A percentile compares a stretch with the other conserved stretches of the same genome.
These are phyloP conservation scores for Penicillium sp. DNA, from an alignment of 2,329 filamentous ascomycete genomes.

Conservation along the genomic window DNA sequence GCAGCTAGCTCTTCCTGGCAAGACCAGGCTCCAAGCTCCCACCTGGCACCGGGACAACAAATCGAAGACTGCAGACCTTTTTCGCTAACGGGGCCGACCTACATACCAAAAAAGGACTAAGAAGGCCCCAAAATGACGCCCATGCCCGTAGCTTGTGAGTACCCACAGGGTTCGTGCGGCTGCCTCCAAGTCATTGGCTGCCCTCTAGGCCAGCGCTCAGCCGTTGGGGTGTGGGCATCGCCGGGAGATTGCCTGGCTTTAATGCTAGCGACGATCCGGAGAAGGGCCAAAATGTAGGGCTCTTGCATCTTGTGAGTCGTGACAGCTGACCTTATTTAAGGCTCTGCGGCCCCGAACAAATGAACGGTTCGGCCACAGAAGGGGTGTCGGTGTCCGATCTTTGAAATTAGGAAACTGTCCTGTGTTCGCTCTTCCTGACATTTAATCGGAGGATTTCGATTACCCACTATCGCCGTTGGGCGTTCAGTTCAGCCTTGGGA, in stretches of 20 bases:
- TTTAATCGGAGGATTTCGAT: background rate
- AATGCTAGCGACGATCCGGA: conserved; percentile 21
- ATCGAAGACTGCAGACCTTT: conserved; percentile 1
- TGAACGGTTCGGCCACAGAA: background rate
- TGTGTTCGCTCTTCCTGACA: background rate
- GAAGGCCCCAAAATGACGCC: conserved; percentile 16
- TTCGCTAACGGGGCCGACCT: conserved; percentile 1
- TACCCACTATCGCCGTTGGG: background rate
- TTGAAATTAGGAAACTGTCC: background rate
- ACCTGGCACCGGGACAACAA: background rate
- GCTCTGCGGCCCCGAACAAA: conserved; percentile 3
- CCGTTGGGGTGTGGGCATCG: conserved; percentile 19
- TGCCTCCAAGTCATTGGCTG: conserved; percentile 26
- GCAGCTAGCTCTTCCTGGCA: background rate
- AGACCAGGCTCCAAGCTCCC: background rate
- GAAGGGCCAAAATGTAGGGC: conserved; percentile 8
- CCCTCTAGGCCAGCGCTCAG: conserved; percentile 10
- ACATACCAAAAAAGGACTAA: background rate
- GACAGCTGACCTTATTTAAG: conserved; percentile 11
- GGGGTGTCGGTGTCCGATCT: background rate
- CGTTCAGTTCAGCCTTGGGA: background rate
- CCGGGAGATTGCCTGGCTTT: conserved; percentile 11
- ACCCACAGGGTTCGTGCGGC: conserved; percentile 24
- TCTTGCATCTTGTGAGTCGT: background rate
- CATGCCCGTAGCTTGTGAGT: conserved; percentile 27